Base-by-base conservation (phyloP, 1,139 yeast genomes). In the Hyphopichia buzzinii region DNA sequence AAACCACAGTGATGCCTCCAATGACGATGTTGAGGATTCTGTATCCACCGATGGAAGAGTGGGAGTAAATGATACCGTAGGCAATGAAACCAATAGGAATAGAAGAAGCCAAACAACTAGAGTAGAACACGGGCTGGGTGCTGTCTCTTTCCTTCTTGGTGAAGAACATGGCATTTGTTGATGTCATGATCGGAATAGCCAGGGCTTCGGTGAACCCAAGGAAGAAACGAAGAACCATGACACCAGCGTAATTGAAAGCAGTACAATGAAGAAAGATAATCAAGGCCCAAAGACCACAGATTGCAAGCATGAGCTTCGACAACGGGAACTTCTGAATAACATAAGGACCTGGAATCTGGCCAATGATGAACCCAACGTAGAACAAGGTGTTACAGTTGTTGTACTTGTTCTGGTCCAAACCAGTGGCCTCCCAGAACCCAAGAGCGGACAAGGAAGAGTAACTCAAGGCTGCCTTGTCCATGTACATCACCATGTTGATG, bases 31-130 rank as follows among this genome's bases (percentile, higher is more conserved):
- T 62, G 30, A 69, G 62, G 13, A 70, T 46, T 39, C 62, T 61
- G 69, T 72, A 70, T 12, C 50, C 49, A 25, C 61, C 59, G 17
- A 64, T 49, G 6, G 52, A 31, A 4, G 59, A 42, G 13, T 46
- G 34, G 3, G 59, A 50, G 37, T 56, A 52, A 16, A 68, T 41
- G 3, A 66, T 62, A 23, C 75, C 77, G 41, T 66, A 72, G 8
- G 74, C 67, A 36, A 72, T 68, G 42, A 71, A 66, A 2, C 75
- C 75, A 26, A 63, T 59, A 11, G 74, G 72, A 34, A 72, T 65
- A 2, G 71, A 62, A 4, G 62, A 62, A 30, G 69, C 71, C 40
- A 68, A 52, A 44, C 75, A 68, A n/a, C 73, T 59, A n/a, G 67
- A 52, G 40, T 63, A 72, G 44, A 71, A 72, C 2, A 72, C 37